Evolutionary conservation across 2,329 filamentous ascomycete species (phyloP), one percentile per base, ranked within the genome.

Genomic region (Pyricularia grisea): DNA sequence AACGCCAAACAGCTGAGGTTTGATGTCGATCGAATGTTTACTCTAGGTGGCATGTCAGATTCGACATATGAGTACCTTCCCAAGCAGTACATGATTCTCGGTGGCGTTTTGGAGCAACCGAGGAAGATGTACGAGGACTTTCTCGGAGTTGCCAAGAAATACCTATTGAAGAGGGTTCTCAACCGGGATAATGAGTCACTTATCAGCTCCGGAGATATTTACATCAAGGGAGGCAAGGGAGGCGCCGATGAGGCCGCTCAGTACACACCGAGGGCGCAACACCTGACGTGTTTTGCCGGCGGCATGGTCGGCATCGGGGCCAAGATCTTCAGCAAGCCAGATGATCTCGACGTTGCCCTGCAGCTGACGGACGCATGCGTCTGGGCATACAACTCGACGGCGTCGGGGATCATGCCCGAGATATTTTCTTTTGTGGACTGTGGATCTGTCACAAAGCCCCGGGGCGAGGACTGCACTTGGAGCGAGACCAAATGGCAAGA

Each of bases 241-340:
- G 30, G 4, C 50, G 14, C 36, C 50, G 42, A 60, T 6, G 36
- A 10, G 17, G 66, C 70, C 27, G 70, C 74, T 70, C 74, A 73
- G 25, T 76, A 72, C 27, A 77, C 77, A 1, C 74, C 78, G 1
- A 77, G 77, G 65, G 77, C 81, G 12, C 86, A 86, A 55, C 88
- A 90, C 75, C 78, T 89, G 2, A 84, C 84, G 12, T 90, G 88
- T 75, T 90, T 90, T 73, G 81, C 83, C 1, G 88, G 88, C 17
- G 88, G 88, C 30, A 90, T 90, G 88, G 84, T 90, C 4, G 88
- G 81, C 11, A 81, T 90, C 71, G 87, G 83, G 14, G 82, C 86
- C 1, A 87, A 84, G 70, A 80, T 89, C 42, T 89, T 90, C 73
- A 76, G 84, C 65, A 81, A 84, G 2, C 80, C 82, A 0, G 79